Base-by-base conservation (phyloP, 108 stramenopile species). In the Asterionellopsis glacialis region DNA sequence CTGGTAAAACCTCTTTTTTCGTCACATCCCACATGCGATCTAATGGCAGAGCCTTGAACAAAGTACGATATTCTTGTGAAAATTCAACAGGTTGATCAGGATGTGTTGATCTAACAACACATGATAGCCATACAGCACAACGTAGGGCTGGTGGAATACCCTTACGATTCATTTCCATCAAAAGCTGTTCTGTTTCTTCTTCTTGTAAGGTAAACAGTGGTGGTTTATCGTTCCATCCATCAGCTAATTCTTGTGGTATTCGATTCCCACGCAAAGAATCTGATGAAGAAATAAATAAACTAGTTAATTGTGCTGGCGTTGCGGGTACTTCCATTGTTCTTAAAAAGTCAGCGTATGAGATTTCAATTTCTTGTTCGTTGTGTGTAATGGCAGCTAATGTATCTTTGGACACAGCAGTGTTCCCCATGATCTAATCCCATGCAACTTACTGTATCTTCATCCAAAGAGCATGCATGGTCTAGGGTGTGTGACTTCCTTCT, bases 111-210 rank as follows among this genome's bases (percentile, higher is more conserved):
- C 81, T 69, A 39, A 83, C 55, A 10, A 88, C 69, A 21, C 84
- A 87, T 59, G 84, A 79, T 18, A 87, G 74, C 91, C 91, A 92
- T 7, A 92, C 81, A 55, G 90, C 90, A 70, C 87, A 88, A n/a
- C 91, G 78, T 9, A 88, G 60, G 11, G 84, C 74, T 2, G 85
- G 83, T 11, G 91, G 91, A 49, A 92, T 66, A 22, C 91, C 83
- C 27, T 70, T 52, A 13, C 80, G 83, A 55, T 82, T 64, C 72
- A 86, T 79, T 76, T 64, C 33, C 49, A 64, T 68, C 28, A 54
- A 13, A 9, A 61, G 45, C 48, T 69, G 41, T 7, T 15, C 62
- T 18, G n/a, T 28, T 16, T 60, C 33, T 15, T 55, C 55, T 23
- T 74, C 66, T 45, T 56, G 21, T 28, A 57, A 13, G 6, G 13